Base-by-base conservation (phyloP, 1,284 basidiomycete genomes). In the Gomphus sp. region DNA sequence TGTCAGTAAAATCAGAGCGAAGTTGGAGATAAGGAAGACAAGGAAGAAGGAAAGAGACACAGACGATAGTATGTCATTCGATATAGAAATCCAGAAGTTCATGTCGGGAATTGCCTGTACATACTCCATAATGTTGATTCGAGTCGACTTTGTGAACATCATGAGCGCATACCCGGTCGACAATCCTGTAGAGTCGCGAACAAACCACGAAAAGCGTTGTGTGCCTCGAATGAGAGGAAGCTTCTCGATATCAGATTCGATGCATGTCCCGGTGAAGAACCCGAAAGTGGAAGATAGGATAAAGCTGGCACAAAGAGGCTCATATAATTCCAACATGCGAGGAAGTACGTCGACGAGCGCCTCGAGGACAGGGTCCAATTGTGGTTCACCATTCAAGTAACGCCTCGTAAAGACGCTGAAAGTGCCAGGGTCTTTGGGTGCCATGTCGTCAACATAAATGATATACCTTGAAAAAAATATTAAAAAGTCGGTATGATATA, bases 41-140 rank as follows among this genome's bases (percentile, higher is more conserved):
- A 43, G n/a, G n/a, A n/a, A n/a, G 16, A 16, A 8, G 41, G n/a
- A 16, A 16, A 6, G 16, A 43, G 41, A 16, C 12, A 43, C 41
- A 43, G 11, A 58, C 57, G 57, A 58, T 18, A 58, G 28, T 11
- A 58, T n/a, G 22, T 58, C 57, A 45, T 58, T 58, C 22, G 51
- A 36, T 9, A 58, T 0, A n/a, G 12, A 11, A 31, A 58, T 41
- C 57, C 57, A 58, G 39, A 41, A 58, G 39, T 53, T 45, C 51
- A 58, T 58, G 41, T 52, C 39, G 18, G 57, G 57, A 14, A 53
- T 22, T 3, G 39, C 57, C n/a, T 53, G 57, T 5, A 58, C 18
- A 44, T 33, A 28, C n/a, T 53, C 31, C 49, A 58, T 43, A 9
- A 52, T 33, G 31, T 52, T 18, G 22, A 58, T 41, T 28, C 28